Conservation (phyloP, 768 basidiomycete species). For the Hygrocybe coccinea region DNA sequence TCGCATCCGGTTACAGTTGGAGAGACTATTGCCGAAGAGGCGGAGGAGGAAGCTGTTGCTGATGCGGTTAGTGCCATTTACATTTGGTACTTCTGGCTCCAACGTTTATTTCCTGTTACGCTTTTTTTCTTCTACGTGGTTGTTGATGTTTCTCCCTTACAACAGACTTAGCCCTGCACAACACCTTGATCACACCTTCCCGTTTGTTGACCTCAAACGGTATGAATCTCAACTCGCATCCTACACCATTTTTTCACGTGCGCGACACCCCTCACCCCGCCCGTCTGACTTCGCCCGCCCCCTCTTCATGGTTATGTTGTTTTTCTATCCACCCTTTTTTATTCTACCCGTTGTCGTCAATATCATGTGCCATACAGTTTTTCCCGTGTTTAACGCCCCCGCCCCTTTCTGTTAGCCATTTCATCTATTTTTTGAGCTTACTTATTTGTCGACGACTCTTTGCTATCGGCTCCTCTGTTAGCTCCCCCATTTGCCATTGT, state of each 20-base stretch:
- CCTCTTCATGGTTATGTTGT: not conserved
- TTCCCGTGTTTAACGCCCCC: not conserved
- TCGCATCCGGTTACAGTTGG: constrained; percentile 28
- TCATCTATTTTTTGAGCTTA: not conserved
- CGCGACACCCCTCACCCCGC: not conserved
- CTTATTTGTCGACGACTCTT: constrained; percentile 2
- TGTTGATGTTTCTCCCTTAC: not conserved
- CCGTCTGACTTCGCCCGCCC: not conserved
- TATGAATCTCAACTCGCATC: no score
- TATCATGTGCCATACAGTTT: not conserved
- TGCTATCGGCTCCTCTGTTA: constrained; percentile 11
- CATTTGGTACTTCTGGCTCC: not conserved
- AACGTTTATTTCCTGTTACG: not conserved
- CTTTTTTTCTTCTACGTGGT: not conserved
- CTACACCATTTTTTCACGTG: not conserved
- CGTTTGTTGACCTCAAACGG: not conserved
- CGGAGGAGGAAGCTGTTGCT: constrained; percentile 37
- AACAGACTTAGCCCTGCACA: not conserved
- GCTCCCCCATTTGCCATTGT: not conserved
- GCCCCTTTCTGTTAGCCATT: not conserved
- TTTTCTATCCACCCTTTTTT: not conserved
- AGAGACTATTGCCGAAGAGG: constrained; percentile 51
- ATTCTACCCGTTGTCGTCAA: not conserved
- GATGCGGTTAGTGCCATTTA: constrained; percentile 8
- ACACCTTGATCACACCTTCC: no score